Evolutionary conservation across 768 basidiomycete species (phyloP).

Genomic region (Tylopilus felleus): DNA sequence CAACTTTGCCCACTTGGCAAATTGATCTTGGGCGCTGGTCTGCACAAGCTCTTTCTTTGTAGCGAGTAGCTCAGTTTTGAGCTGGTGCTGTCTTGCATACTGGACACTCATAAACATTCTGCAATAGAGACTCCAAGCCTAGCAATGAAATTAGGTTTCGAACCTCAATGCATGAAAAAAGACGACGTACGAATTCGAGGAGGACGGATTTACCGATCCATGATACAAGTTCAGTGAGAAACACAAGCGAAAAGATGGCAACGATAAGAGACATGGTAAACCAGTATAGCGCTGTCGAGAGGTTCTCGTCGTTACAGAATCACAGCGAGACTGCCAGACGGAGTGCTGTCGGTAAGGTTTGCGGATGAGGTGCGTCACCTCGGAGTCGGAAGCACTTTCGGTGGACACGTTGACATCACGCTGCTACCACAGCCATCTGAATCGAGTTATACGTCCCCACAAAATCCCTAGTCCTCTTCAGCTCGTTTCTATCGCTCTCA

Average conservation of each 20-base stretch:
- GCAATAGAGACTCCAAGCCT: conserved; percentile 76
- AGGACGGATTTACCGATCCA: conserved; percentile 90
- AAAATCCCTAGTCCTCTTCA: no score
- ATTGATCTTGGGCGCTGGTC: conserved; percentile 95
- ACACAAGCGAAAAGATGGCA: conserved; percentile 77
- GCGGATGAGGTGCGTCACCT: not conserved
- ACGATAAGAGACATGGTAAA: conserved; percentile 70
- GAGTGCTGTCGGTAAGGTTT: not conserved
- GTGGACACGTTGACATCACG: conserved; percentile 19
- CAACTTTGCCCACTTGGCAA: conserved; percentile 97
- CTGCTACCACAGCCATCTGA: not conserved
- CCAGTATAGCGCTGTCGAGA: not conserved
- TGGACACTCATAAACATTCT: conserved; percentile 57
- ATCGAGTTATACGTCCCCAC: not conserved
- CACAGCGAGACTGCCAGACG: not conserved
- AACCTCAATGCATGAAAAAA: conserved; percentile 1
- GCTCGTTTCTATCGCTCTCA: no score
- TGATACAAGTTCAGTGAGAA: conserved; percentile 77
- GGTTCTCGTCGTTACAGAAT: conserved; percentile 5
- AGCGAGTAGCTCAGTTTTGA: conserved; percentile 76
- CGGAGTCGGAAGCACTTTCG: not conserved
- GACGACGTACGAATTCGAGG: conserved; percentile 64
- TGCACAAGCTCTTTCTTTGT: conserved; percentile 83
- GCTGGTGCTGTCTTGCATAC: conserved; percentile 56
- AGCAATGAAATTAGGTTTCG: conserved; percentile 4